Evolutionary conservation across 1,139 yeast genomes (phyloP).

Genomic region (Sugiyamaella grinbergsii): DNA sequence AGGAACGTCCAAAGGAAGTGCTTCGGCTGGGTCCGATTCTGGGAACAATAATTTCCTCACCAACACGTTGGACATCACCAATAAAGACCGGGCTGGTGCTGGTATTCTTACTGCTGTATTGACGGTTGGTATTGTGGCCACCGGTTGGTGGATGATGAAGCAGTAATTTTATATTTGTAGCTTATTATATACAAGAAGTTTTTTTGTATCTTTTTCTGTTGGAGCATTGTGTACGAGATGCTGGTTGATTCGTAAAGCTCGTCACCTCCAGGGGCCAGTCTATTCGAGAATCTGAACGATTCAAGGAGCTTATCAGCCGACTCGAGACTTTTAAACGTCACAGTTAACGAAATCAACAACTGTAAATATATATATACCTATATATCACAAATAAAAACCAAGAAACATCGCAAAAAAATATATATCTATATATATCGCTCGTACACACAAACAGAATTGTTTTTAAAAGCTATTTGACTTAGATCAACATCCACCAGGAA

Average conservation of each 20-base stretch:
- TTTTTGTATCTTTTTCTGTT: too few relatives aligned
- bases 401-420: neutral
- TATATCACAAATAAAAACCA: too few relatives aligned
- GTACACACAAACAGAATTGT: conserved; percentile 2
- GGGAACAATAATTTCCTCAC: conserved; percentile 27
- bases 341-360: too few relatives aligned
- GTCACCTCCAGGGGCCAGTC: too few relatives aligned
- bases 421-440: neutral
- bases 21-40: conserved; percentile 41
- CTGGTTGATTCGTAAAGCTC: too few relatives aligned
- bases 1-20: conserved; percentile 50
- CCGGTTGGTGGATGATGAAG: conserved; percentile 70
- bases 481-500: conserved; percentile 63
- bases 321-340: too few relatives aligned
- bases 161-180: conserved; percentile 1
- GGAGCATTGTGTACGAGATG: too few relatives aligned
- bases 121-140: conserved; percentile 62
- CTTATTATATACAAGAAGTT: too few relatives aligned
- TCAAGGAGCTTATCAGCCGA: too few relatives aligned
- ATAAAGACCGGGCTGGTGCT: conserved; percentile 84
- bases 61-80: conserved; percentile 35
- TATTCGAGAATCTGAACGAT: too few relatives aligned
- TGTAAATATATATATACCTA: too few relatives aligned
- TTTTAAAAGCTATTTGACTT: neutral
- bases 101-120: conserved; percentile 79